These are phyloP conservation scores for Debaryomyces maramus DNA, from an alignment of 805 yeast genomes.

Conservation along the genomic window DNA sequence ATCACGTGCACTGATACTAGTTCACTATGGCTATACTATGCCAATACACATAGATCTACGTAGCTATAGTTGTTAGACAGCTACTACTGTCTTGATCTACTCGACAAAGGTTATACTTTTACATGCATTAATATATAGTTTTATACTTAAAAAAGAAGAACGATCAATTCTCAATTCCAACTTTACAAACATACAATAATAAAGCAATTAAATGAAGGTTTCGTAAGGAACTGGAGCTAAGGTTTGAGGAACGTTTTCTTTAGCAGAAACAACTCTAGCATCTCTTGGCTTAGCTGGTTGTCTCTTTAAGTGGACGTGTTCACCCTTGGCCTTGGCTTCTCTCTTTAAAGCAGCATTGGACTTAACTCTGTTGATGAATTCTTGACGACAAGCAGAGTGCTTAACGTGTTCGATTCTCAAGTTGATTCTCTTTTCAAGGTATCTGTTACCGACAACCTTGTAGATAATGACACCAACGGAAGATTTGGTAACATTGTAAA, in stretches of 20 bases:
- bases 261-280: conserved; percentile 79
- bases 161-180: conserved; percentile 1
- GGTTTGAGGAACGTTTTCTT: conserved; percentile 87
- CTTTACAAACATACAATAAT: conserved; percentile 1
- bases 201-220: conserved; percentile 81
- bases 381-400: conserved; percentile 99
- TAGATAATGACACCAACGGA: conserved; percentile 97
- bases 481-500: conserved; percentile 98
- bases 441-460: conserved; percentile 99
- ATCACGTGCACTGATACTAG: too few relatives aligned
- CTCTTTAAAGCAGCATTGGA: conserved; percentile 88
- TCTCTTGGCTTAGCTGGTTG: conserved; percentile 98
- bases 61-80: too few relatives aligned
- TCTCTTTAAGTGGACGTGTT: conserved; percentile 91
- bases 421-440: conserved; percentile 98
- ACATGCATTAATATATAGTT: conserved; percentile 11
- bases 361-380: conserved; percentile 98
- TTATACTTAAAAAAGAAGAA: conserved; percentile 4
- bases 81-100: too few relatives aligned
- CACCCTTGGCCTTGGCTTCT: conserved; percentile 95
- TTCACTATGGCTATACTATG: too few relatives aligned
- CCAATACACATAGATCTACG: too few relatives aligned
- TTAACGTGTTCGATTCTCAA: conserved; percentile 98
- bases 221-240: conserved; percentile 99
- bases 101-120: conserved; percentile 8